These are phyloP conservation scores for Lippia alba DNA, from an alignment of 305 asterid genomes.

Conservation along the genomic window DNA sequence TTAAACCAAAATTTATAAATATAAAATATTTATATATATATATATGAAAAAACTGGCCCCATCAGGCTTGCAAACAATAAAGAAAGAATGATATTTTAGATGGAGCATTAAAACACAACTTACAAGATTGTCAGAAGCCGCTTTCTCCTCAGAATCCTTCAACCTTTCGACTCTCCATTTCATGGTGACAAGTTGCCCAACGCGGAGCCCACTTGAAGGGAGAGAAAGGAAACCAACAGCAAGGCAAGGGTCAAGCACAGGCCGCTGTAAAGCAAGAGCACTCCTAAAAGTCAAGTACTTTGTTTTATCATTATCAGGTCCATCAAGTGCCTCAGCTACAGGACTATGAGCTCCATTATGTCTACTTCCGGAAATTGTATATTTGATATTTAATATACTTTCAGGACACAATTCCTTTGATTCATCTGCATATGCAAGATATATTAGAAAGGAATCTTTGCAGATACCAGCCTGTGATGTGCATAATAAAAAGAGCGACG, in stretches of 20 bases:
- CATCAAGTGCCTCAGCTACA: constrained; percentile 49
- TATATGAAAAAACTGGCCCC: background rate
- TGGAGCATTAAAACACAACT: constrained; percentile 38
- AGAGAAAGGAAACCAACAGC: constrained; percentile 99
- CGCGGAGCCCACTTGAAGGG: constrained; percentile 86
- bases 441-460: background rate
- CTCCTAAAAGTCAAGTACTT: constrained; percentile 72
- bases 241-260: constrained; percentile 93
- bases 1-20: no score
- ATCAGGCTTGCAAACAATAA: constrained; percentile 11
- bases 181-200: constrained; percentile 94
- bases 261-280: constrained; percentile 76
- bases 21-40: background rate
- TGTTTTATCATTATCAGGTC: constrained; percentile 44
- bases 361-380: constrained; percentile 78
- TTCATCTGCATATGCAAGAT: constrained; percentile 56
- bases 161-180: constrained; percentile 95
- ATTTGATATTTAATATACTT: constrained; percentile 75
- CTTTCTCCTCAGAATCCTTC: constrained; percentile 57
- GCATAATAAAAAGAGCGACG: no score
- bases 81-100: background rate
- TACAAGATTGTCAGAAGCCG: constrained; percentile 57
- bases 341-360: constrained; percentile 84
- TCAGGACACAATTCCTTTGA: constrained; percentile 50
- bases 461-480: no score